Conservation (phyloP, 148 eudicot genomes). For the Rhododendron simsii region DNA sequence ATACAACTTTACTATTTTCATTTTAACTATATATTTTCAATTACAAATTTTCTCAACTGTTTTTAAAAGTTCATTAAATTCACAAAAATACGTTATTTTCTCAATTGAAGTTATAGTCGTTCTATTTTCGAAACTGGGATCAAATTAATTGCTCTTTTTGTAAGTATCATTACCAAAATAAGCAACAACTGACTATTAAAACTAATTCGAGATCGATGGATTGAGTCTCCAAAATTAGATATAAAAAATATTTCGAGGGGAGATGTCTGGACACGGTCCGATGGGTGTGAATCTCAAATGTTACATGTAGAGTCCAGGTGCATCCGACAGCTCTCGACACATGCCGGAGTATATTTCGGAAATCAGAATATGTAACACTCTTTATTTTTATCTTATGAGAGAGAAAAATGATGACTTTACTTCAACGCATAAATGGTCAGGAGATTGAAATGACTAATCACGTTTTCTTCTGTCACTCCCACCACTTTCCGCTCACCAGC, state of each 20-base stretch:
- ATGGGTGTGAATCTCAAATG: background rate
- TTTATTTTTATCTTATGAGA: background rate
- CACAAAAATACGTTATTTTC: background rate
- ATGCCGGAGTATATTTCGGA: background rate
- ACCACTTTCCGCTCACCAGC: constrained; percentile 19
- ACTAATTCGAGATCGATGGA: no score
- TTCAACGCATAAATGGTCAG: constrained; percentile 22
- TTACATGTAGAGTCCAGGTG: background rate
- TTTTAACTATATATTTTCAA: no score
- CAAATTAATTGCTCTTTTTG: no score
- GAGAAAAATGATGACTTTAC: constrained; percentile 16
- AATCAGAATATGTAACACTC: no score
- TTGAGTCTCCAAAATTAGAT: no score
- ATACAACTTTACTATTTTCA: no score
- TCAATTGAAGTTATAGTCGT: background rate
- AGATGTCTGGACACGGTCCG: background rate
- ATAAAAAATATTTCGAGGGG: no score
- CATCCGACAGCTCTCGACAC: background rate
- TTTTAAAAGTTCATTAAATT: background rate
- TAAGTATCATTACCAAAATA: no score
- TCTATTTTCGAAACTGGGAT: background rate
- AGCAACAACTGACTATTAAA: no score
- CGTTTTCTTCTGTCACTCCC: constrained; percentile 13
- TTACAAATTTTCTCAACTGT: background rate
- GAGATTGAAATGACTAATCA: constrained; percentile 21